Evolutionary conservation across 352 stramenopile genomes (phyloP).

Genomic region (Pythium guiyangense): DNA sequence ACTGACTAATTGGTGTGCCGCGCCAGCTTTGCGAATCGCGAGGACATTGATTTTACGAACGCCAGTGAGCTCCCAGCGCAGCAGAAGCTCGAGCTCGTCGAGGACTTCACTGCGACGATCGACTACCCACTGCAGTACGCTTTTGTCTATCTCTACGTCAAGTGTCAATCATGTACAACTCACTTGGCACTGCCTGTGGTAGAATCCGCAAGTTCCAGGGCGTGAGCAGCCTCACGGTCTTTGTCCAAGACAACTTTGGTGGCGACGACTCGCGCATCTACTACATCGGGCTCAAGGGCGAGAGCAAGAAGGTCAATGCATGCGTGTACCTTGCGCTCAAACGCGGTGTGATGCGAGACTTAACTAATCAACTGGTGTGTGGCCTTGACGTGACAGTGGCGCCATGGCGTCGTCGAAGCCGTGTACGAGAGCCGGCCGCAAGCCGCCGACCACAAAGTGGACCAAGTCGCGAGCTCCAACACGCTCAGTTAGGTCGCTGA

Average conservation of each 20-base stretch:
- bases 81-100: conserved; percentile 72
- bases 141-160: neutral
- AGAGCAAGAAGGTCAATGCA: conserved; percentile 72
- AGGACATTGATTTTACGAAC: conserved; percentile 87
- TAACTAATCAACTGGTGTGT: neutral
- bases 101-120: conserved; percentile 56
- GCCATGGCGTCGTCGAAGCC: conserved; percentile 78
- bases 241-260: conserved; percentile 70
- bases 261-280: conserved; percentile 75
- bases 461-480: conserved; percentile 35
- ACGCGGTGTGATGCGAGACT: neutral
- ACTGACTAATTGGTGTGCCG: neutral
- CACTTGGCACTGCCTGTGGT: neutral
- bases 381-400: conserved; percentile 49
- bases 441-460: conserved; percentile 74
- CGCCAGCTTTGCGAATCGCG: conserved; percentile 65
- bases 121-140: conserved; percentile 78
- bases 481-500: conserved; percentile 37
- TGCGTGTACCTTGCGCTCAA: neutral
- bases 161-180: neutral
- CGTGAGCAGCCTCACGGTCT: conserved; percentile 77
- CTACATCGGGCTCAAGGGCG: conserved; percentile 85
- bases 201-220: conserved; percentile 87
- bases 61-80: conserved; percentile 66
- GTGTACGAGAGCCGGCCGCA: conserved; percentile 82